Base-by-base conservation (phyloP, 106 monocot species). In the Dendrobium officinale region DNA sequence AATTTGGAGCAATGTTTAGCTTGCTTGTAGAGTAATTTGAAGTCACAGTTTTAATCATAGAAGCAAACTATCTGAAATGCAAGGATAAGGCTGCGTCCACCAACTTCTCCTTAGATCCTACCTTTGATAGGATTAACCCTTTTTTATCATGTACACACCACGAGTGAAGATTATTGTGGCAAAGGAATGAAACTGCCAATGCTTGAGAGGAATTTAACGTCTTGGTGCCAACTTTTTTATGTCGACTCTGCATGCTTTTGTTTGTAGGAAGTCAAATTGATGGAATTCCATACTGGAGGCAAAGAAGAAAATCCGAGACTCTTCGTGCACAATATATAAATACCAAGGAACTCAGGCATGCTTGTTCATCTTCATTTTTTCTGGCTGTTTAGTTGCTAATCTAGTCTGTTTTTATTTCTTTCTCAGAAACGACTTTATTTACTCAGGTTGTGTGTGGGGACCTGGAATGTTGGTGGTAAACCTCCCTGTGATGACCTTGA, bases 391-490 rank as follows among this genome's bases (percentile, higher is more conserved):
- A 42, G 43, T 58, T 33, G 51, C 26, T 48, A 54, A 7, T 27
- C 70, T 29, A 70, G 29, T 4, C 33, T 33, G 37, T 8, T 29
- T 72, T 29, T 73, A 8, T 45, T 49, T 5, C 7, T 27, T 54
- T 77, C 27, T 77, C 77, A 70, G 37, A 4, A 0, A 75, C 4
- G n/a, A 22, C 9, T 72, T 16, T 17, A 72, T 72, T 41, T 48
- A 20, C 64, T 67, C 85, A 94, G 94, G 81, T 75, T 98, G 44
- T 91, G 87, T 72, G 83, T 91, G 24, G 94, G 97, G 40, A 92
- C 97, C 42, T 98, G 94, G 94, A 98, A 98, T 83, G 94, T 88
- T 78, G 97, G 86, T 82, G 97, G 97, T 67, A 94, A 83, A 77
- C 77, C 80, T 81, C 97, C 97, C 42, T 81, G 88, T 41, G 89